Base-by-base conservation (phyloP, 2,329 filamentous ascomycete genomes). In the Colletotrichum theobromicola region DNA sequence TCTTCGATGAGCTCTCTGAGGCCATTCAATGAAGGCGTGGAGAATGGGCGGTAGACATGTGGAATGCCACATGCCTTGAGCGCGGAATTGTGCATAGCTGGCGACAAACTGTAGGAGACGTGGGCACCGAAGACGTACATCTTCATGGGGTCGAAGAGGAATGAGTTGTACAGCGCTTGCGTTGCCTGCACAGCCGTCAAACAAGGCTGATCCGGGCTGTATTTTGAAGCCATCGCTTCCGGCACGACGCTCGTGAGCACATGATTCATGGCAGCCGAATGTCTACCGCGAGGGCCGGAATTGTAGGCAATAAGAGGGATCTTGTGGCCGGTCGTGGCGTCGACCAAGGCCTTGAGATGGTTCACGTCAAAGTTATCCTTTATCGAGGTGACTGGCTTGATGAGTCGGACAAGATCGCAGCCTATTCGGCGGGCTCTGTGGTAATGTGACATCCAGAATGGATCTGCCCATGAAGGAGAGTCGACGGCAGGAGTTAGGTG, bases 81-180 rank as follows among this genome's bases (percentile, higher is more conserved):
- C 0, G 93, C 94, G 7, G 92, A 88, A 69, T 92, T 94, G 81
- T 96, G 94, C 93, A 95, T 95, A 8, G 92, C 92, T 2, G 94
- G 94, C 0, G 94, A 95, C 70, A 95, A 82, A 80, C 92, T 95
- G 84, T 94, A 94, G 64, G 88, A 90, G 12, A 94, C 91, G 70
- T 92, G 92, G 69, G 90, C 92, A n/a, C 94, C 94, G 65, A 95
- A 90, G 37, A 95, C 92, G 77, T 93, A 94, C 69, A 94, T 91
- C 64, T 92, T 91, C 87, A 95, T 91, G 0, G 92, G 88, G 53
- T 95, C 92, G 66, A 92, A 90, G 2, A 93, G 86, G 72, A 93
- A 94, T 2, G 90, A 92, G 5, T 91, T 87, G 78, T 92, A 94
- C 0, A 95, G 86, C 2, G 93, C 91, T 75, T 89, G 84, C 7